phyloP scores from a whole-genome alignment of 2,329 filamentous ascomycete species.

The Stromatinia cepivora region DNA sequence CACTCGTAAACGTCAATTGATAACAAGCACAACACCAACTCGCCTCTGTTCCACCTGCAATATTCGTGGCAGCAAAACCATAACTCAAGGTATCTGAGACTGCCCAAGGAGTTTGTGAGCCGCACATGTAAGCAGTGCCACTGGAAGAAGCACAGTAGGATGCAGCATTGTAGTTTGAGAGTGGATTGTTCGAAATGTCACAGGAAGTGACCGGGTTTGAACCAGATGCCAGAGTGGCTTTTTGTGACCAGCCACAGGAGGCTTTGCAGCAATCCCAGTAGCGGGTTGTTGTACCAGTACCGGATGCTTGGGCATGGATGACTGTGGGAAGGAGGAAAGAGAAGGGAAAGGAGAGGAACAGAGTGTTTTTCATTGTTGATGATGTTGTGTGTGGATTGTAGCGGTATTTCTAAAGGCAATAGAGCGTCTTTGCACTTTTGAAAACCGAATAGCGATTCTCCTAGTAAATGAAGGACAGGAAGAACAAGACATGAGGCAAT shows the following conservation, averaged over 20 bases:
- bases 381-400: not conserved
- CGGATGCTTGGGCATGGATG: slow-evolving; percentile 30
- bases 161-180: slow-evolving; percentile 50
- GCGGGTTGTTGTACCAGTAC: slow-evolving; percentile 42
- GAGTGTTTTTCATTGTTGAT: slow-evolving; percentile 6
- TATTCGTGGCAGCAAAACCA: slow-evolving; percentile 62
- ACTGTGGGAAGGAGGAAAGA: slow-evolving; percentile 33
- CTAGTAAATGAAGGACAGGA: not conserved
- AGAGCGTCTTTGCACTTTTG: not conserved
- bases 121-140: slow-evolving; percentile 60
- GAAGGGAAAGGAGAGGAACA: not conserved
- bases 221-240: slow-evolving; percentile 50
- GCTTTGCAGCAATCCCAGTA: slow-evolving; percentile 73
- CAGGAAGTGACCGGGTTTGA: slow-evolving; percentile 36
- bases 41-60: slow-evolving; percentile 55
- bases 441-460: not conserved
- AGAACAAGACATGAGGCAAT: not conserved
- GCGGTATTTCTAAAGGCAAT: not conserved
- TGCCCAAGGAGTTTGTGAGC: slow-evolving; percentile 61
- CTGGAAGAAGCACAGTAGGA: slow-evolving; percentile 53
- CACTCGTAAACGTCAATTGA: slow-evolving; percentile 49
- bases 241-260: slow-evolving; percentile 61
- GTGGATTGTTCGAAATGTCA: slow-evolving; percentile 52
- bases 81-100: slow-evolving; percentile 59
- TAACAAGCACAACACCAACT: slow-evolving; percentile 70